phyloP scores from a whole-genome alignment of 352 stramenopile species.

The Plasmopara halstedii region DNA sequence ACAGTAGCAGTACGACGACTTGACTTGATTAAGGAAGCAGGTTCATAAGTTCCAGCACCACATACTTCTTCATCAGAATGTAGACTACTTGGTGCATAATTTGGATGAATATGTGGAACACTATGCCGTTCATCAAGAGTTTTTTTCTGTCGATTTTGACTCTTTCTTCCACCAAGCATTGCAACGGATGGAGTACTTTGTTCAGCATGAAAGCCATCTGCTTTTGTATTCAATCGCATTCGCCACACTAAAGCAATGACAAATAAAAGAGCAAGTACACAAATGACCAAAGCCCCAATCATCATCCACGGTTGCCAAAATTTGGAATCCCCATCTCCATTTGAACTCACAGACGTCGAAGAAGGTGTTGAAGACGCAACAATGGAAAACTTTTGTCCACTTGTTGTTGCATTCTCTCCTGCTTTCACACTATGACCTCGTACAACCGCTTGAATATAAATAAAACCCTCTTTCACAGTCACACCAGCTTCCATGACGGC shows the following conservation, averaged over 20 bases:
- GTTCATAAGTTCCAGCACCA: slow-evolving; percentile 1
- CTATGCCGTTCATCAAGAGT: slow-evolving; percentile 8
- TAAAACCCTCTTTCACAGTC: slow-evolving; percentile 22
- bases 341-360: slow-evolving; percentile 23
- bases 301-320: slow-evolving; percentile 81
- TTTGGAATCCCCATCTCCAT: background rate
- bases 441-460: slow-evolving; percentile 60
- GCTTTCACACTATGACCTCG: slow-evolving; percentile 59
- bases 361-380: slow-evolving; percentile 68
- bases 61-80: slow-evolving; percentile 8
- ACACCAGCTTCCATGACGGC: slow-evolving; percentile 22
- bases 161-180: background rate
- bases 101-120: slow-evolving; percentile 17
- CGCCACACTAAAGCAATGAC: slow-evolving; percentile 47
- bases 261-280: slow-evolving; percentile 42
- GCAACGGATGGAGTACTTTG: slow-evolving; percentile 7
- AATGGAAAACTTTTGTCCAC: slow-evolving; percentile 58
- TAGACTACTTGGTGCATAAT: slow-evolving; percentile 16
- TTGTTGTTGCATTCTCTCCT: slow-evolving; percentile 29
- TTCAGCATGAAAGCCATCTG: slow-evolving; percentile 15
- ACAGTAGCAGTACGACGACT: slow-evolving; percentile 8
- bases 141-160: slow-evolving; percentile 6
- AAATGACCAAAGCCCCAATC: slow-evolving; percentile 45
- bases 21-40: background rate
- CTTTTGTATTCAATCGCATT: slow-evolving; percentile 23